Evolutionary conservation across 805 yeast genomes (phyloP).

Genomic region (Lachancea sp.): DNA sequence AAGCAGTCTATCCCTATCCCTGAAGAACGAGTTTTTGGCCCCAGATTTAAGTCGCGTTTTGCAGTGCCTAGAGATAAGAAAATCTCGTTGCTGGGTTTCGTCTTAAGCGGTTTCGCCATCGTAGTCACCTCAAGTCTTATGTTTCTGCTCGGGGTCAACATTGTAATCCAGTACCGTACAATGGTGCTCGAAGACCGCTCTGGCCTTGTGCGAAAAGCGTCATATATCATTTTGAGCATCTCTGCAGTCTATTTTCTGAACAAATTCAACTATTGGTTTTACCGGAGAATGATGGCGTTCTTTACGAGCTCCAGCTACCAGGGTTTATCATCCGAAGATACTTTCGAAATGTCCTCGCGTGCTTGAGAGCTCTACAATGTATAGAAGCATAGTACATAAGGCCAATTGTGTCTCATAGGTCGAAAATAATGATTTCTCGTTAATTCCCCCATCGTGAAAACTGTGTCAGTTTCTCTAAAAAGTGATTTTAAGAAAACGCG

Average conservation of each 20-base stretch:
- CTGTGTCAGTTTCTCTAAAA: not conserved
- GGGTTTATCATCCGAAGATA: constrained; percentile 7
- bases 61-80: not conserved
- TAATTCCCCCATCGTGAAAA: too few species aligned
- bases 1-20: not conserved
- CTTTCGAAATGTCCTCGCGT: constrained; percentile 9
- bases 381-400: not conserved
- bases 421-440: too few species aligned
- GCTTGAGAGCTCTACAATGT: not conserved
- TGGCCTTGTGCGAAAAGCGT: constrained; percentile 14
- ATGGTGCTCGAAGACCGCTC: constrained; percentile 18
- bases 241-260: constrained; percentile 15
- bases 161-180: constrained; percentile 33
- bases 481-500: constrained; percentile 3
- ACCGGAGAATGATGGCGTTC: constrained; percentile 9
- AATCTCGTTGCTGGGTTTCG: constrained; percentile 15
- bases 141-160: constrained; percentile 33
- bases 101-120: constrained; percentile 23
- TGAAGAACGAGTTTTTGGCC: constrained; percentile 20
- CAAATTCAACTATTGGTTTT: constrained; percentile 17
- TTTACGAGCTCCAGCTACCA: constrained; percentile 4
- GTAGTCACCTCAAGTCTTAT: constrained; percentile 26
- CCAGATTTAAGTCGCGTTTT: not conserved
- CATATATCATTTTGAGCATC: constrained; percentile 16
- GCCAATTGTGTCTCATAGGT: not conserved